Evolutionary conservation across 768 basidiomycete species (phyloP), one percentile per base, ranked within the genome.

Genomic region (Heimioporus sp.): DNA sequence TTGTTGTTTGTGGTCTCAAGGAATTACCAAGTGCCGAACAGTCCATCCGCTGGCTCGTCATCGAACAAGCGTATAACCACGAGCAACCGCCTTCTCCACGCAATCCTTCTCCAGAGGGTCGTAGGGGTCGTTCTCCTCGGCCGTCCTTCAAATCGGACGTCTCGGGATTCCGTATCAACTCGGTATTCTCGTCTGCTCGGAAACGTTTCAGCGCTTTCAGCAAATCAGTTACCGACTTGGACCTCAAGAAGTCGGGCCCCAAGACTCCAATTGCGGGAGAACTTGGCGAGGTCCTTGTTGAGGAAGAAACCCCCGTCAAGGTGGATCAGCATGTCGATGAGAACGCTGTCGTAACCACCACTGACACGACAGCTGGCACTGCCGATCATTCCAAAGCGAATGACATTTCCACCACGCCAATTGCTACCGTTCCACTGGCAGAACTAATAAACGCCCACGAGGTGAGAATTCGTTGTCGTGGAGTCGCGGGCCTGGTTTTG

Each of bases 1-100:
- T 90, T 57, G 78, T 86, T 37, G 64, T 91, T 13, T 87, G 85
- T 65, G 84, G 84, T 64, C 77, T 92, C 46, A 86, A 82, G 63
- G 55, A 73, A 10, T 28, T 59, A 6, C 39, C 55, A 2, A 50
- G 43, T 21, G 42, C 46, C 10, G 59, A 70, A 47, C 47, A 44
- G 58, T 65, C 71, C 1, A 50, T 87, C 20, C 72, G 76, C 41
- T 90, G 85, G 83, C 74, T 91, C 35, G 71, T 91, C 15, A 71
- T 91, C 30, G 88, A 90, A 65, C 86, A 88, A 46, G 67, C 70
- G 1, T 84, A 78, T 58, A 75, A 59, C 31, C 78, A 71, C 20
- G 68, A 65, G 17, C 24, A 28, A 28, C 24, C 24, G 6, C 24
- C 24, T 28, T 50, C 68, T 12, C 53, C 62, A 8, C 66, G 68